Evolutionary conservation across 2,329 filamentous ascomycete genomes (phyloP), one percentile per base, ranked within the genome.

Genomic region (Lomentospora prolificans): DNA sequence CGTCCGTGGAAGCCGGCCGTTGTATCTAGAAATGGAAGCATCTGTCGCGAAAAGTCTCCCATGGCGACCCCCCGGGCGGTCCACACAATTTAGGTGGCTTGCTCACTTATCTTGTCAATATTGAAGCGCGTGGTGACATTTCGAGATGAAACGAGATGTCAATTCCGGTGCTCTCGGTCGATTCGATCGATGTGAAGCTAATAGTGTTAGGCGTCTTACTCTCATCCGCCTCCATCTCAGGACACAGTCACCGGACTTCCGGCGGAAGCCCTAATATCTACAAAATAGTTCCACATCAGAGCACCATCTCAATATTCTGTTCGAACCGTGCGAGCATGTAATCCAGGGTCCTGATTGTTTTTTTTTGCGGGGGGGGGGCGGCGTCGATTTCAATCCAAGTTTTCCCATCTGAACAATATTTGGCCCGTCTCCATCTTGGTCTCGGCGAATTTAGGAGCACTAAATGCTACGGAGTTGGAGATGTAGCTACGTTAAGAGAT

Each of bases 121-220:
- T 72, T 72, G 28, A 68, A 68, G 8, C 81, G 65, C n/a, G 72
- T 69, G 60, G 72, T 72, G 53, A 72, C 69, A 60, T 80, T 71
- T 1, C 78, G 73, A 0, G 74, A 70, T 0, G 78, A 82, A 14
- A 83, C 68, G 10, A 82, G 63, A 56, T 78, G 82, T 60, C 81
- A 75, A 4, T 76, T 76, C 0, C 69, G 60, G 0, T 64, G 60
- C 53, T 74, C 73, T 61, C 80, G 79, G 60, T 79, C 74, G 30
- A 82, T 66, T 28, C 76, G 76, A 65, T 81, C 79, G 65, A 82
- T 74, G 63, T 80, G 78, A 62, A 80, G 80, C 58, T 73, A 80
- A 62, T 82, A n/a, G n/a, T n/a, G n/a, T n/a, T n/a, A n/a, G n/a
- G n/a, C n/a, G n/a, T n/a, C n/a, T n/a, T n/a, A n/a, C n/a, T n/a